Conservation (phyloP, 768 basidiomycete genomes). For the Piloderma croceum region DNA sequence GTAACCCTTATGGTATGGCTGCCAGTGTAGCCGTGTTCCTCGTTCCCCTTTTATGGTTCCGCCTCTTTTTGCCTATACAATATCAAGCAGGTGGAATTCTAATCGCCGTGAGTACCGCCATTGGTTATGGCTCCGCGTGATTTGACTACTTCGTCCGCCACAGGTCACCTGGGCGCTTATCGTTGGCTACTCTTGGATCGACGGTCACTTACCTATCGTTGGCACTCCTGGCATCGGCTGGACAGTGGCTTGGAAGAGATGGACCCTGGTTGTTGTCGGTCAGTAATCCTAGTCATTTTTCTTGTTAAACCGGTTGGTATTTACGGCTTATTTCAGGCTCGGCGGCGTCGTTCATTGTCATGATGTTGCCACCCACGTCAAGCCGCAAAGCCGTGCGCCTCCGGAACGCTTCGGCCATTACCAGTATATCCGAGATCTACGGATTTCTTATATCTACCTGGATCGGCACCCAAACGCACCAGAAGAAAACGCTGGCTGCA, state of each 20-base stretch:
- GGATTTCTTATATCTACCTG: conserved; percentile 36
- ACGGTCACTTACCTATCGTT: conserved; percentile 40
- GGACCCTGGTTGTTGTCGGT: conserved; percentile 47
- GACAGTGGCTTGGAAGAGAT: conserved; percentile 46
- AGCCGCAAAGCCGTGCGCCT: conserved; percentile 43
- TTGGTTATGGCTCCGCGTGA: neutral
- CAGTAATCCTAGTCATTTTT: conserved; percentile 7
- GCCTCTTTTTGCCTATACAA: conserved; percentile 41
- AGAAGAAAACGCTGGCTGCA: too few relatives aligned
- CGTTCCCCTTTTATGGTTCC: conserved; percentile 43
- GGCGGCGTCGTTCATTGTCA: conserved; percentile 46
- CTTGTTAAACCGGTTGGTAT: neutral
- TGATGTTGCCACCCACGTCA: conserved; percentile 48
- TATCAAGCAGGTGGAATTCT: conserved; percentile 34
- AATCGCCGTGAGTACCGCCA: conserved; percentile 27
- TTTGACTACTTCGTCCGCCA: neutral
- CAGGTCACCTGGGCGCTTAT: conserved; percentile 41
- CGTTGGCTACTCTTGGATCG: conserved; percentile 55
- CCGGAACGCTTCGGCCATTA: conserved; percentile 36
- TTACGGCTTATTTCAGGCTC: conserved; percentile 30
- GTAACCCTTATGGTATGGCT: conserved; percentile 50
- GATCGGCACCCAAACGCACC: conserved; percentile 23
- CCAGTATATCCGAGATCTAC: conserved; percentile 38
- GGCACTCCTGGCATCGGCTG: conserved; percentile 50
- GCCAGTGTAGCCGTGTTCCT: conserved; percentile 42